Evolutionary conservation across 2,329 filamentous ascomycete species (phyloP).

Genomic region (Alternaria conjuncta): DNA sequence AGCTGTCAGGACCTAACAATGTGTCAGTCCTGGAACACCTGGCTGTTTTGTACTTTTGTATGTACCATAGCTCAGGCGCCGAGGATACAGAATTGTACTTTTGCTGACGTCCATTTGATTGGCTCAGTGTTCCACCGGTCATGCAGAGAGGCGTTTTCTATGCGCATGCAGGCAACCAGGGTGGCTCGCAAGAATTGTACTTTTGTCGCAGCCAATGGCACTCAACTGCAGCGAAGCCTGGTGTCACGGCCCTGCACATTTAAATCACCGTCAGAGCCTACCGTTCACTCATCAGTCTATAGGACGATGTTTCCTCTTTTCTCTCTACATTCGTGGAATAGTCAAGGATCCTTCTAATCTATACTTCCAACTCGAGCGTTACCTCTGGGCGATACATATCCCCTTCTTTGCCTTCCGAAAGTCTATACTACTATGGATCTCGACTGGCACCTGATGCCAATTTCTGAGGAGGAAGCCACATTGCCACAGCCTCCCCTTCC

Average conservation of each 20-base stretch:
- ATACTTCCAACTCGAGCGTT: not conserved
- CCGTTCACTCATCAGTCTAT: not conserved
- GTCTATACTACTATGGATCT: not conserved
- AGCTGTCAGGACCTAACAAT: not conserved
- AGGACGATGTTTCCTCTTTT: not conserved
- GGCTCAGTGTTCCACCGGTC: not conserved
- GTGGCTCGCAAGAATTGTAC: not conserved
- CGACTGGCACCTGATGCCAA: too few relatives aligned
- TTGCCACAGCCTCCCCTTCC: not conserved
- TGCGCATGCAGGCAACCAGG: not conserved
- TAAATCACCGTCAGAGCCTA: not conserved
- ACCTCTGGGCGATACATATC: not conserved
- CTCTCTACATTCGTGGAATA: too few relatives aligned
- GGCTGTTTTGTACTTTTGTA: not conserved
- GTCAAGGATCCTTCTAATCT: too few relatives aligned
- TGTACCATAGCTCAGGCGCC: not conserved
- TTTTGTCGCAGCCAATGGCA: not conserved
- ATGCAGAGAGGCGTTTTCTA: not conserved
- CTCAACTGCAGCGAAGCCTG: not conserved
- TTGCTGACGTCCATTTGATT: not conserved
- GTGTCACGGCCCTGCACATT: not conserved
- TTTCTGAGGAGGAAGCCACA: not conserved
- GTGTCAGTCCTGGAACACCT: not conserved
- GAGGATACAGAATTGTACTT: not conserved
- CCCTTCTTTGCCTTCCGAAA: not conserved